These are phyloP conservation scores for Astrothelium subdiscretum DNA, from an alignment of 495 filamentous ascomycete genomes.

Conservation along the genomic window DNA sequence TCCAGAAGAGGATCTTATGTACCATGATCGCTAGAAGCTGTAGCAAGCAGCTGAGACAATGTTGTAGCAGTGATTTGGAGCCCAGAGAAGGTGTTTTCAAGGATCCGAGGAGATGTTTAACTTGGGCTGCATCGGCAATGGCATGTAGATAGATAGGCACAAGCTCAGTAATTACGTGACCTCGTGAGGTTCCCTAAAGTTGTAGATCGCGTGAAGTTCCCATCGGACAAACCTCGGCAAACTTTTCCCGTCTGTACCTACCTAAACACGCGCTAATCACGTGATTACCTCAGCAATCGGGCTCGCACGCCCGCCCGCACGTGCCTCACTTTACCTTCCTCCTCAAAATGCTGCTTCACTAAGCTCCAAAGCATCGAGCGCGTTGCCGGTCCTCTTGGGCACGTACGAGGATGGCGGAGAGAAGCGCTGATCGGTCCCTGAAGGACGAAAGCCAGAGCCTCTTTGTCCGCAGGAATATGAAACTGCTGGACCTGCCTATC, in stretches of 20 bases:
- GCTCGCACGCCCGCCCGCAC: too few species aligned
- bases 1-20: constrained; percentile 89
- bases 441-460: constrained; percentile 22
- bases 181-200: background rate
- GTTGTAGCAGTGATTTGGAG: background rate
- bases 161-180: background rate
- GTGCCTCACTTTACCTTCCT: too few species aligned
- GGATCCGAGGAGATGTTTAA: background rate
- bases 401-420: too few species aligned
- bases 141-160: background rate
- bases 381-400: too few species aligned
- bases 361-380: too few species aligned
- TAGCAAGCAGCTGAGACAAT: background rate
- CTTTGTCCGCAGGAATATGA: constrained; percentile 52
- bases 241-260: too few species aligned
- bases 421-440: too few species aligned
- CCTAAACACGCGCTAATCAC: too few species aligned
- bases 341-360: too few species aligned
- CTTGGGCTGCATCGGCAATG: background rate
- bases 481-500: constrained; percentile 72
- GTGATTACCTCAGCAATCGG: too few species aligned
- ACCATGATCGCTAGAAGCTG: constrained; percentile 36
- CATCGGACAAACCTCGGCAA: background rate
- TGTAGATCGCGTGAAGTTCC: background rate
- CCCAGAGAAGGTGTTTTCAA: background rate